Evolutionary conservation across 139 green algal species (phyloP).

Genomic region (Micractinium sp.): DNA sequence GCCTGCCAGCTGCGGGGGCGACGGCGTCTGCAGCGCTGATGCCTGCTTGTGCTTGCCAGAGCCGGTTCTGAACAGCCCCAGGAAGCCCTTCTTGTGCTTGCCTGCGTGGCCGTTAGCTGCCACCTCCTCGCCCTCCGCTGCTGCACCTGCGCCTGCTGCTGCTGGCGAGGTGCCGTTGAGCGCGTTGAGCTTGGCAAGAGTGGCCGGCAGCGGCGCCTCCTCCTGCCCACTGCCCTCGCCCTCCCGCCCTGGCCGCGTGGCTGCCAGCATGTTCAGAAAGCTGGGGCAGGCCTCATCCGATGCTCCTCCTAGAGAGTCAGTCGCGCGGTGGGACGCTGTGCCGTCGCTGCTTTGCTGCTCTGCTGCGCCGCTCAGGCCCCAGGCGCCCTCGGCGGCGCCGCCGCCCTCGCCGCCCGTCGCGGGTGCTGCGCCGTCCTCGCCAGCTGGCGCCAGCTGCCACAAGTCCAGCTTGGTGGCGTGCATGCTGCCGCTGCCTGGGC

Average conservation of each 20-base stretch:
- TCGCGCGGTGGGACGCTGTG: background rate
- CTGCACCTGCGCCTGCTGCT: background rate
- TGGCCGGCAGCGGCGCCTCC: background rate
- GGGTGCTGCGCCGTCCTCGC: background rate
- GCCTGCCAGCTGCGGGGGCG: background rate
- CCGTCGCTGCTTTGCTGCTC: background rate
- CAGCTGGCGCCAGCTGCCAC: background rate
- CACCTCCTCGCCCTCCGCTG: background rate
- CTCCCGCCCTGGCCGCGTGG: background rate
- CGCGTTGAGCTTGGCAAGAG: background rate
- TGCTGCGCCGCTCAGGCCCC: background rate
- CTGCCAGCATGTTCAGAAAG: constrained; percentile 2
- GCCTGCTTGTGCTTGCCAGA: background rate
- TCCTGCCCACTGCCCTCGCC: background rate
- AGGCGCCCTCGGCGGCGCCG: too few species aligned
- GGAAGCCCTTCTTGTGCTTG: background rate
- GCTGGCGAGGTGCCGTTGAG: background rate
- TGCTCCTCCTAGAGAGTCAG: background rate
- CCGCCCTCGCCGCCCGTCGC: background rate
- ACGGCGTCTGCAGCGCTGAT: background rate
- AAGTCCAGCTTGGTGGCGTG: background rate
- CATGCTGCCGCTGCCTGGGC: background rate
- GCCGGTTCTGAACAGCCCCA: background rate
- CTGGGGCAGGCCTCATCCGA: background rate
- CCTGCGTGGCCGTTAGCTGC: background rate